Evolutionary conservation across 2,329 filamentous ascomycete species (phyloP).

Genomic region (Stachybotrys echinatus): DNA sequence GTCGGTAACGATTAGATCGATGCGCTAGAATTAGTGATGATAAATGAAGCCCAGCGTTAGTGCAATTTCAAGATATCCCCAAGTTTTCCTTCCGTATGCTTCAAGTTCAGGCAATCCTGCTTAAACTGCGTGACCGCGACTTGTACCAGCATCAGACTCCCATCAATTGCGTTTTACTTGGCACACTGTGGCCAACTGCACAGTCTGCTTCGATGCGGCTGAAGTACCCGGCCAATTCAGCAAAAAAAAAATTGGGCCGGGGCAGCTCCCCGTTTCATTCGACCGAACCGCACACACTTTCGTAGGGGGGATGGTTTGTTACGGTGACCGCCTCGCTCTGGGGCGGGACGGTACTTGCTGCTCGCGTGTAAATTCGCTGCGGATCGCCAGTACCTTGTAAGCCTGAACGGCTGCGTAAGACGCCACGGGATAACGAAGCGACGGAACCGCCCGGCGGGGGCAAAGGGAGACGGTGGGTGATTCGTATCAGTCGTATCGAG

Average conservation of each 20-base stretch:
- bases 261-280: no score
- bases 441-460: neutral
- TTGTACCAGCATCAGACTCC: no score
- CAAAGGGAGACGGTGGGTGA: no score
- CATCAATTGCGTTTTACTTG: no score
- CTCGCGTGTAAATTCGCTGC: neutral
- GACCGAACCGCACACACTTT: no score
- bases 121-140: no score
- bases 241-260: no score
- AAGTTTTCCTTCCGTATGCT: no score
- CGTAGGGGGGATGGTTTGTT: neutral
- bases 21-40: neutral
- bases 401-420: neutral
- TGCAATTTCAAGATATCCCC: neutral
- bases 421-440: neutral
- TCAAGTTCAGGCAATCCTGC: no score
- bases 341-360: neutral
- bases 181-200: no score
- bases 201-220: no score
- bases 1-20: neutral
- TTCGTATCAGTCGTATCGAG: neutral
- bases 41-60: neutral
- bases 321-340: neutral
- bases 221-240: no score
- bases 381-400: neutral